Percentiles rank a stretch among this genome's conserved stretches.
phyloP scores from a whole-genome alignment of 805 yeast species.

The Cyberlindnera mississippiensis region DNA sequence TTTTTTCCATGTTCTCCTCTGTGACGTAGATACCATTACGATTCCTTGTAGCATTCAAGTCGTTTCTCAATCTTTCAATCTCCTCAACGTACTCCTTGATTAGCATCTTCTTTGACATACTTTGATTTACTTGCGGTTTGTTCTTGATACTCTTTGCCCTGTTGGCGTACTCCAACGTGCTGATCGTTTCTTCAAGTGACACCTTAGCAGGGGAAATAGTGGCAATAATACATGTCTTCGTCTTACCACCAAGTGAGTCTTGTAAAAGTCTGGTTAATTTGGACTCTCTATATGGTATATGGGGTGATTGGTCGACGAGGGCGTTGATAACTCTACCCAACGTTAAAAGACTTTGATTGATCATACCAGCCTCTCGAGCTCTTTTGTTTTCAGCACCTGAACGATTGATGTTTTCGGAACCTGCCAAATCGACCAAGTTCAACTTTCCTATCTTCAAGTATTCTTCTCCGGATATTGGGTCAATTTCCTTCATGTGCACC shows the following conservation, averaged over 20 bases:
- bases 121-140: slow-evolving; percentile 58
- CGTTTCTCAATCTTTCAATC: slow-evolving; percentile 53
- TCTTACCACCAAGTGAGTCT: slow-evolving; percentile 80
- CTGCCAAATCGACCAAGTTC: slow-evolving; percentile 91
- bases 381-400: slow-evolving; percentile 82
- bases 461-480: slow-evolving; percentile 46
- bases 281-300: slow-evolving; percentile 82
- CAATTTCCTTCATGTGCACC: slow-evolving; percentile 47
- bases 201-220: slow-evolving; percentile 76
- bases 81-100: slow-evolving; percentile 51
- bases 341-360: slow-evolving; percentile 79
- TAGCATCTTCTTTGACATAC: slow-evolving; percentile 54
- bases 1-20: slow-evolving; percentile 42
- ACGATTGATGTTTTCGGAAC: slow-evolving; percentile 79
- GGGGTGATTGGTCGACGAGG: slow-evolving; percentile 56
- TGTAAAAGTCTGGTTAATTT: slow-evolving; percentile 75
- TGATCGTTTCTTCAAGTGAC: slow-evolving; percentile 69
- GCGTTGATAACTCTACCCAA: slow-evolving; percentile 84
- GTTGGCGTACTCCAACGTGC: slow-evolving; percentile 80
- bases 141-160: slow-evolving; percentile 75
- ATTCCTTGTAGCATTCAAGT: slow-evolving; percentile 56
- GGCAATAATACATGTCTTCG: slow-evolving; percentile 79
- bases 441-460: slow-evolving; percentile 57
- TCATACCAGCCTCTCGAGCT: slow-evolving; percentile 89
- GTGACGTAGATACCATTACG: slow-evolving; percentile 68